Base-by-base conservation (phyloP, 2,329 filamentous ascomycete species). In the Fusarium tricinctum region DNA sequence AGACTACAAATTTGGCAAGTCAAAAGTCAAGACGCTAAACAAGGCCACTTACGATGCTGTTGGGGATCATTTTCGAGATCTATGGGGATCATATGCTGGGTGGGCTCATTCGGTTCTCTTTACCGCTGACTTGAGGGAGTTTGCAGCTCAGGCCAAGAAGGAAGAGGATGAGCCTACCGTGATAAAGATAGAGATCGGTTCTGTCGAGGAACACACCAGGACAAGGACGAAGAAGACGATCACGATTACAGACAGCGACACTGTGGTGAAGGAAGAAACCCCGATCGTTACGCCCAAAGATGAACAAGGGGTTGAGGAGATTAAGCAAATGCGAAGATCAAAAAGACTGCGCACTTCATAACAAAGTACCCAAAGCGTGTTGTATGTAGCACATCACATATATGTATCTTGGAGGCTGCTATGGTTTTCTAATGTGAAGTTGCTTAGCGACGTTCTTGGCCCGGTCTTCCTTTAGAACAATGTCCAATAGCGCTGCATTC, bases 21-120 rank as follows among this genome's bases (percentile, higher is more conserved):
- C 88, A 10, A 96, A 94, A 75, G 92, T 80, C 64, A 95, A 94
- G 75, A 95, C 93, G 46, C 85, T 99, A 66, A 97, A 91, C 15
- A 97, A 97, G 76, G 87, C 86, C 40, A 94, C 93, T 67, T 98
- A 99, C 75, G 91, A 96, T 76, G 92, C 93, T 0, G 89, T 99
- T 15, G 96, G 92, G 1, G 92, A 97, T 67, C 92, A 97, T 73
- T 99, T 99, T 74, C 88, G 96, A 56, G 85, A 85, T 38, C 84
- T 98, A 1, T 99, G 97, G 96, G 96, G 96, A 0, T 88, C 91
- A 60, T 92, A 98, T 73, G 96, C 96, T 2, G 96, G 96, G 1
- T 99, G 97, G 97, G 96, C 97, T 12, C 96, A 99, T 81, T 97
- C 93, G 4, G 96, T 99, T 10, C 84, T 99, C 14, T 99, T 99